phyloP scores from a whole-genome alignment of 495 filamentous ascomycete species.

The Penicillium argentinense region DNA sequence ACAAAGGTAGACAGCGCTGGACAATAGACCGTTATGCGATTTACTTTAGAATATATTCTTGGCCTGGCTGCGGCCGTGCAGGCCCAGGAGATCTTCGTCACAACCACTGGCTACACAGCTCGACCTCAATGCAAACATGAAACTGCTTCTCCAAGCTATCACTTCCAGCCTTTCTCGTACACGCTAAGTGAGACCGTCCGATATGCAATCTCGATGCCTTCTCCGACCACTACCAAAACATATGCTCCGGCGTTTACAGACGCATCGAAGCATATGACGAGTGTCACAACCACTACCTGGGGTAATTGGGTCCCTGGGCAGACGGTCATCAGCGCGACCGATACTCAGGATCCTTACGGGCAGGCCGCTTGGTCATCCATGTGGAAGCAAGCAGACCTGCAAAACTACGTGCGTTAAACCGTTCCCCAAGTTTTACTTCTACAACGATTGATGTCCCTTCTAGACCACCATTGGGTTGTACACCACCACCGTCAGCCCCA shows the following conservation, averaged over 20 bases:
- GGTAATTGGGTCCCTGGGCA: conserved; percentile 31
- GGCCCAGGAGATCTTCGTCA: conserved; percentile 27
- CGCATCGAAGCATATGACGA: conserved; percentile 18
- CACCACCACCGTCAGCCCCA: conserved; percentile 35
- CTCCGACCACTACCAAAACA: conserved; percentile 22
- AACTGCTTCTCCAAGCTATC: conserved; percentile 14
- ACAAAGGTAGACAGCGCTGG: too few relatives aligned
- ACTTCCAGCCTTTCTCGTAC: conserved; percentile 26
- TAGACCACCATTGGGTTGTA: conserved; percentile 28
- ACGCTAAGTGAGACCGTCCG: conserved; percentile 25
- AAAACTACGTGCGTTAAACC: too few relatives aligned
- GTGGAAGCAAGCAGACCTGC: conserved; percentile 27
- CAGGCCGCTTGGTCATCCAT: conserved; percentile 37
- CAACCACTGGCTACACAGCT: conserved; percentile 18
- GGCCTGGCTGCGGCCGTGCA: conserved; percentile 8
- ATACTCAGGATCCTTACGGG: conserved; percentile 29
- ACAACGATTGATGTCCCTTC: neutral
- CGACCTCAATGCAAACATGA: conserved; percentile 24
- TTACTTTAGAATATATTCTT: too few relatives aligned
- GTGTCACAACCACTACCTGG: conserved; percentile 27
- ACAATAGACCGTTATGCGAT: too few relatives aligned
- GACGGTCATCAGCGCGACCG: conserved; percentile 27
- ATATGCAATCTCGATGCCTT: conserved; percentile 27
- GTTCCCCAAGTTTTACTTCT: too few relatives aligned
- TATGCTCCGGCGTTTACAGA: conserved; percentile 23